phyloP scores from a whole-genome alignment of 805 yeast genomes.

The Suhomyces faveliae region DNA sequence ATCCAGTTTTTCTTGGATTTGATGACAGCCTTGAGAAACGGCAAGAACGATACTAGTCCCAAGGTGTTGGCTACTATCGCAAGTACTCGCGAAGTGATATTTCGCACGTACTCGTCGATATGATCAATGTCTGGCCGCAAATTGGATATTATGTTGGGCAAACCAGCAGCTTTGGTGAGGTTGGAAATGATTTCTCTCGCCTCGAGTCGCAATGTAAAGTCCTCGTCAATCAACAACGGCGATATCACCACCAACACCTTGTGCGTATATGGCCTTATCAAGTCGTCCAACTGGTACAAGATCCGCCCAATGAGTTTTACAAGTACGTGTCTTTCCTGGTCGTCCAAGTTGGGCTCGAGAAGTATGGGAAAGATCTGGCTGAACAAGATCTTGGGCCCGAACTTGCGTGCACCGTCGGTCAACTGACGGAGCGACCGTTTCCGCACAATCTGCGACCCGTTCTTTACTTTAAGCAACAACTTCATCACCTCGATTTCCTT shows the following conservation, averaged over 20 bases:
- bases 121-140: constrained; percentile 82
- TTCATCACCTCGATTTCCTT: constrained; percentile 61
- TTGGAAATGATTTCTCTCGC: constrained; percentile 77
- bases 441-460: constrained; percentile 69
- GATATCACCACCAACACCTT: constrained; percentile 70
- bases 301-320: constrained; percentile 75
- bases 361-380: constrained; percentile 73
- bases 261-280: constrained; percentile 69
- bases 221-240: constrained; percentile 80
- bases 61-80: constrained; percentile 82
- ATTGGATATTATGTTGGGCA: constrained; percentile 73
- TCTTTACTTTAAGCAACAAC: constrained; percentile 67
- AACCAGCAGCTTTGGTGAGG: constrained; percentile 77
- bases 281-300: constrained; percentile 60
- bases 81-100: constrained; percentile 70
- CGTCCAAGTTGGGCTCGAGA: constrained; percentile 68
- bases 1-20: constrained; percentile 74
- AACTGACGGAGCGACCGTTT: constrained; percentile 67
- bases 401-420: constrained; percentile 57
- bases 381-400: constrained; percentile 71
- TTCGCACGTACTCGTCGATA: constrained; percentile 76
- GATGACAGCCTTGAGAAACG: constrained; percentile 80
- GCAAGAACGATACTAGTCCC: constrained; percentile 69
- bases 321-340: constrained; percentile 78
- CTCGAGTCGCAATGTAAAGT: constrained; percentile 67